These are phyloP conservation scores for Penicillium glabrum DNA, from an alignment of 2,329 filamentous ascomycete species.

Conservation along the genomic window DNA sequence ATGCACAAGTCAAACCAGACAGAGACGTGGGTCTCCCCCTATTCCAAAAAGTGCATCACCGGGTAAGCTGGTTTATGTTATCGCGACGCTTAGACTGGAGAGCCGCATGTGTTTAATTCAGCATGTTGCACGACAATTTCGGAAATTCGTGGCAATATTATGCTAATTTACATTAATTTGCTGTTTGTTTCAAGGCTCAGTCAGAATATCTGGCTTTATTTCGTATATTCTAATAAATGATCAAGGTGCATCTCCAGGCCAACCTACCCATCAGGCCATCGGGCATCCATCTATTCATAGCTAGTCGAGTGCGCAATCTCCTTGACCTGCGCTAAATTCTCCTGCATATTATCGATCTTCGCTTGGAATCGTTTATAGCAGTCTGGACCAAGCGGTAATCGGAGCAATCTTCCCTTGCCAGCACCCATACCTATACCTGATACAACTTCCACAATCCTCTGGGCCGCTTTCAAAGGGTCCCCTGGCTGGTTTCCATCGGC, in stretches of 20 bases:
- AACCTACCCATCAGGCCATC: neutral
- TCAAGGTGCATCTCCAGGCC: neutral
- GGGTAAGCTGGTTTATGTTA: neutral
- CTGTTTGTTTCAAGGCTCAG: neutral
- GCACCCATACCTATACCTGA: slow-evolving; percentile 24
- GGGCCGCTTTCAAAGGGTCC: slow-evolving; percentile 26
- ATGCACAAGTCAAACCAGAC: slow-evolving; percentile 45
- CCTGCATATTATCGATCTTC: slow-evolving; percentile 17
- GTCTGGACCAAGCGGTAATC: slow-evolving; percentile 30
- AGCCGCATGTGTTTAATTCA: neutral
- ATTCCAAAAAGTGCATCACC: neutral
- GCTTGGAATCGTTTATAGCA: slow-evolving; percentile 18
- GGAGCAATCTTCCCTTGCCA: slow-evolving; percentile 21
- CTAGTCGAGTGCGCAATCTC: slow-evolving; percentile 16
- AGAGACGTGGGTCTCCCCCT: slow-evolving; percentile 22
- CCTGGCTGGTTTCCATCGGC: slow-evolving; percentile 23
- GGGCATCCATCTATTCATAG: slow-evolving; percentile 1
- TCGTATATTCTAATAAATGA: no score
- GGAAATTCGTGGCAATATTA: neutral
- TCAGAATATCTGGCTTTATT: neutral
- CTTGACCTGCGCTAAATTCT: slow-evolving; percentile 15
- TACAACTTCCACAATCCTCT: slow-evolving; percentile 27
- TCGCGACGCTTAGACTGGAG: neutral
- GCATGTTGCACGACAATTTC: neutral
- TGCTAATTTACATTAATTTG: neutral